Percentiles rank a stretch among this genome's conserved stretches.
These are phyloP conservation scores for Neolentinus lepideus DNA, from an alignment of 1,284 basidiomycete genomes.

Conservation along the genomic window DNA sequence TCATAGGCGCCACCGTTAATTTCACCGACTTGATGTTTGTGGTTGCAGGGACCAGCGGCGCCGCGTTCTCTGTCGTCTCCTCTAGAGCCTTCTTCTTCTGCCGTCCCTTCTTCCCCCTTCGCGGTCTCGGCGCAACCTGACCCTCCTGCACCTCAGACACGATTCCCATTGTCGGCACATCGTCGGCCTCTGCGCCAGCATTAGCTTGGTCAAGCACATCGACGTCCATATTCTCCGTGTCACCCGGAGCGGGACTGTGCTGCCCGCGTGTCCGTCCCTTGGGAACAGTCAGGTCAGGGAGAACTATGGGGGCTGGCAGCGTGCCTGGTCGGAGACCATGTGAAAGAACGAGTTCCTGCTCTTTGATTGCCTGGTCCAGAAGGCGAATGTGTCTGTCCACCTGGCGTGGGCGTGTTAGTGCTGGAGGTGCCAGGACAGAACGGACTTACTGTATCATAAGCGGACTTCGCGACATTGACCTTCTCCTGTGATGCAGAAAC, in stretches of 20 bases:
- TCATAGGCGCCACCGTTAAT: background rate
- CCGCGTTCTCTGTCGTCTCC: background rate
- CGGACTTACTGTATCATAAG: constrained; percentile 53
- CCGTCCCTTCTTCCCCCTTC: background rate
- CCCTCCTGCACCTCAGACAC: background rate
- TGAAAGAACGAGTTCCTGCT: constrained; percentile 57
- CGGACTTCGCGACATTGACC: constrained; percentile 61
- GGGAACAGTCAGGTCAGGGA: constrained; percentile 53
- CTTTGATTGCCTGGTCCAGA: constrained; percentile 66
- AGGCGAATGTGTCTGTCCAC: constrained; percentile 68
- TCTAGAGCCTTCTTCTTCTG: background rate
- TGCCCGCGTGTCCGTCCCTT: constrained; percentile 22
- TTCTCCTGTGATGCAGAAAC: constrained; percentile 66
- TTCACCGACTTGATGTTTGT: constrained; percentile 4
- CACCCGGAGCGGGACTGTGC: background rate
- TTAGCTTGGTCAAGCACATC: background rate
- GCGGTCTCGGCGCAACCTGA: background rate
- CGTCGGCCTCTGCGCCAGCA: constrained; percentile 16
- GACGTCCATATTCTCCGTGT: background rate
- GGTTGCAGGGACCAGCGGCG: background rate
- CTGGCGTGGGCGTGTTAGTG: constrained; percentile 23
- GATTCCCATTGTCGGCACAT: constrained; percentile 16
- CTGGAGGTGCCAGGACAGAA: constrained; percentile 5
- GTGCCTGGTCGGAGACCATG: constrained; percentile 46
- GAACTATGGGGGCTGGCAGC: constrained; percentile 44